Conservation (phyloP, 2,329 filamentous ascomycete species). For the Fonsecaea pugnacius region DNA sequence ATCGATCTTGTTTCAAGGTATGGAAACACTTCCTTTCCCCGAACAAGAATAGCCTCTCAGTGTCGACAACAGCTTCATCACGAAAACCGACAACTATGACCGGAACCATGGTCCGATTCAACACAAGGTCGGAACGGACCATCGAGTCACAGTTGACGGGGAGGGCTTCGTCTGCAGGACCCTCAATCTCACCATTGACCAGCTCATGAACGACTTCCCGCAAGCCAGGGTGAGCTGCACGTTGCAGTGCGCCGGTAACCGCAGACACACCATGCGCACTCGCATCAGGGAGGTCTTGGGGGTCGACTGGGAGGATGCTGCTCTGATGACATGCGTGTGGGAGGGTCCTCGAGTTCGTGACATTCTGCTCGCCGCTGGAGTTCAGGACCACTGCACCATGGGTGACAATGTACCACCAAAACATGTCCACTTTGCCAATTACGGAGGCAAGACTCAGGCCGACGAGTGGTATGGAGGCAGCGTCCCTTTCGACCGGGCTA, state of each 20-base stretch:
- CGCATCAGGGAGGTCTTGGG: conserved; percentile 63
- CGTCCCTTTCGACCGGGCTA: conserved; percentile 54
- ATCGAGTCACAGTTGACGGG: conserved; percentile 56
- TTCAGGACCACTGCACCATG: conserved; percentile 41
- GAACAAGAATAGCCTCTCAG: conserved; percentile 7
- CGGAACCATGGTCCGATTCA: conserved; percentile 63
- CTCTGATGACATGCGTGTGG: conserved; percentile 66
- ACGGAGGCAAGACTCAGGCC: conserved; percentile 58
- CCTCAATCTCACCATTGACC: conserved; percentile 52
- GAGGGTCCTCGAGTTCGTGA: conserved; percentile 59
- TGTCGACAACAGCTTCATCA: conserved; percentile 53
- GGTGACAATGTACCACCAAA: conserved; percentile 37
- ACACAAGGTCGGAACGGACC: conserved; percentile 41
- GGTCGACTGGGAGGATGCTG: conserved; percentile 64
- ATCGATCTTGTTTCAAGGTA: conserved; percentile 42
- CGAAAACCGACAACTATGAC: conserved; percentile 57
- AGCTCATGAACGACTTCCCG: conserved; percentile 54
- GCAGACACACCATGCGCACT: conserved; percentile 65
- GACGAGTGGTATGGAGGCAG: conserved; percentile 64
- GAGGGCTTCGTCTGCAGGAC: conserved; percentile 54
- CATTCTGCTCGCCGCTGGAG: conserved; percentile 54
- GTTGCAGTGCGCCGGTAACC: conserved; percentile 64
- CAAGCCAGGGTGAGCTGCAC: conserved; percentile 62
- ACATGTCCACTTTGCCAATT: conserved; percentile 63
- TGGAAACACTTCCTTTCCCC: neutral